Conservation (phyloP, 306 rosid genomes). For the Trichosanthes cucumerina region DNA sequence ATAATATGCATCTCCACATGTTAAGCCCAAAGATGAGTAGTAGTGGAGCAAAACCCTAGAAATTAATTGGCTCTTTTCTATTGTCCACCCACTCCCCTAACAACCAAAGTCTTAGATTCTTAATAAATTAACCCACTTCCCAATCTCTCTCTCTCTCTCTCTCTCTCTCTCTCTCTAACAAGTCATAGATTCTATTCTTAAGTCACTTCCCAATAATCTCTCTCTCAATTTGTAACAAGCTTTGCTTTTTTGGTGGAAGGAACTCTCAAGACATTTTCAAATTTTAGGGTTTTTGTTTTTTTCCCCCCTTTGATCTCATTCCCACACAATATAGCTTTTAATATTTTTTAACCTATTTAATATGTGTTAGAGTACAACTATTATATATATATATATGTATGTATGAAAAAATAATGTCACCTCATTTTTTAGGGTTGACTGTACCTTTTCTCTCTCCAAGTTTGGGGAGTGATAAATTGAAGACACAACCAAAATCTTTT, state of each 20-base stretch:
- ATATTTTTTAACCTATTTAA: not conserved
- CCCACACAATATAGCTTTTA: not conserved
- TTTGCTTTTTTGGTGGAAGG: not conserved
- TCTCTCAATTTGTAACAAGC: not conserved
- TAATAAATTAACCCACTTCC: not conserved
- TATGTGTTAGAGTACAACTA: not conserved
- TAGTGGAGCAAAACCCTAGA: slow-evolving; percentile 11
- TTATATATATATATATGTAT: not conserved
- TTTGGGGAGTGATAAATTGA: not conserved
- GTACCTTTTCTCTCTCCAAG: not conserved
- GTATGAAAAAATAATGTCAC: not conserved
- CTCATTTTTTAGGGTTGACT: not conserved
- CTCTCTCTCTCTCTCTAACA: not conserved
- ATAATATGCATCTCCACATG: slow-evolving; percentile 31
- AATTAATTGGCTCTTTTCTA: not conserved
- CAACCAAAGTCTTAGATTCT: not conserved
- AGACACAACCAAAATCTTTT: slow-evolving; percentile 42
- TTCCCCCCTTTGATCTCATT: not conserved
- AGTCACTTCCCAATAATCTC: not conserved
- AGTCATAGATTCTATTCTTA: not conserved
- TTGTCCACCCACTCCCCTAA: not conserved
- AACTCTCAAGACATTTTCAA: not conserved
- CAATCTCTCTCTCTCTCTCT: not conserved
- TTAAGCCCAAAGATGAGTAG: slow-evolving; percentile 31
- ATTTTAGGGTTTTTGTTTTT: not conserved